Evolutionary conservation across 192 early-diverging fungal species (phyloP), one percentile per base, ranked within the genome.

Genomic region (Coemansia umbellata): DNA sequence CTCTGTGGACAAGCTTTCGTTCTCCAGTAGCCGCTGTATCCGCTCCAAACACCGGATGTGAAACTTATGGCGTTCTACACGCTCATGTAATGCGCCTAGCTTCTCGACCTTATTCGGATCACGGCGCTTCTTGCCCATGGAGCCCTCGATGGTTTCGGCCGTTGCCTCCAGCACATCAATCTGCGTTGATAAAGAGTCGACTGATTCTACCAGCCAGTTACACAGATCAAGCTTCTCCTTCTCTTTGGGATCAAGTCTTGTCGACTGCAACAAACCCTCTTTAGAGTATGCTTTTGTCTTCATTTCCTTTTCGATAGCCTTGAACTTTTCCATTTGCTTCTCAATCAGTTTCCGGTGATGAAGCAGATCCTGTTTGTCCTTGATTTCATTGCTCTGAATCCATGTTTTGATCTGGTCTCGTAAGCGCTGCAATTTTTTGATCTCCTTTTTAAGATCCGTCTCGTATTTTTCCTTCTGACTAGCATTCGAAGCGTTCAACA

Each of bases 361-460:
- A 47, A 88, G 57, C 44, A 99, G 79, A 18, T 85, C 78, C 31
- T 82, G 78, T 73, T 99, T 99, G 80, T 97, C 96, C 78, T 99
- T 99, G 67, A 99, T 94, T 21, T 99, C 96, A 55, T 81, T 91
- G 50, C 85, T 91, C 17, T 88, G 81, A 33, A 95, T 81, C 96
- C 96, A 99, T 55, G 89, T 89, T 65, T 97, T 95, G 64, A 99
- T 99, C 69, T 99, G 95, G 79, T 99, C 96, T 45, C 94, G 87
- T 51, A 83, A 79, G 60, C 93, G 80, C 59, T 99, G 96, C 53
- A 97, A 82, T 72, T 99, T 99, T 69, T 99, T 99, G 76, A 99
- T 99, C 78, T 99, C 94, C 74, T 94, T 95, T 63, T 99, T 99
- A 54, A 99, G 67, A 54, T 99, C 94, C 13, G 80, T 80, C 60